Conservation (phyloP, 805 yeast genomes). For the Lipomyces kockii region DNA sequence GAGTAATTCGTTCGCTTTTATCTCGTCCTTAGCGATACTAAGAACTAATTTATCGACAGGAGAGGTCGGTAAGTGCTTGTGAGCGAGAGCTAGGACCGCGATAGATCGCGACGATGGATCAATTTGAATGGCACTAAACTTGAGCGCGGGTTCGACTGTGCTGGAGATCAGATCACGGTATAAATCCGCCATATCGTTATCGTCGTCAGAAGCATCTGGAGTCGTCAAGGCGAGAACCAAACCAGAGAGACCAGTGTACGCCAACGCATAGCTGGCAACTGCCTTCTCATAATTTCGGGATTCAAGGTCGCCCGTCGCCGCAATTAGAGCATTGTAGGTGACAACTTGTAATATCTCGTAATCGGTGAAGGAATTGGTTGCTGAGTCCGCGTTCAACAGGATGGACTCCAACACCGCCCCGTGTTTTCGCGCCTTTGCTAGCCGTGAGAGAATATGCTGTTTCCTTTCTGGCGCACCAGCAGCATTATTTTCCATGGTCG, state of each 20-base stretch:
- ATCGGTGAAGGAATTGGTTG: conserved; percentile 32
- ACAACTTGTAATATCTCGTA: conserved; percentile 37
- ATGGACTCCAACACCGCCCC: conserved; percentile 14
- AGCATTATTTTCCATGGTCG: conserved; percentile 36
- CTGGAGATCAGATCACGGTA: conserved; percentile 62
- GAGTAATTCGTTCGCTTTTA: conserved; percentile 16
- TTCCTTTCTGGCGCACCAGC: conserved; percentile 45
- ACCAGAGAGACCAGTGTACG: conserved; percentile 64
- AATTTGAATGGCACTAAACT: conserved; percentile 44
- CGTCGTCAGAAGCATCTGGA: conserved; percentile 23
- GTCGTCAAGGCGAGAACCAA: conserved; percentile 48
- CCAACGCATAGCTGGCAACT: conserved; percentile 58
- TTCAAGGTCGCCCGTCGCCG: conserved; percentile 57
- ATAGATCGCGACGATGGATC: conserved; percentile 42
- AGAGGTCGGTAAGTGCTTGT: conserved; percentile 49
- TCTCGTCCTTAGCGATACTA: conserved; percentile 42
- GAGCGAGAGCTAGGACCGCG: conserved; percentile 58
- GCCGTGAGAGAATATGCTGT: conserved; percentile 65
- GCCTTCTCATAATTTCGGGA: conserved; percentile 63
- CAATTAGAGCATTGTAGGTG: conserved; percentile 51
- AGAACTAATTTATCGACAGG: conserved; percentile 51
- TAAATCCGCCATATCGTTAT: conserved; percentile 43
- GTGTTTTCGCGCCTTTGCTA: conserved; percentile 61
- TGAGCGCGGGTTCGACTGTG: conserved; percentile 68
- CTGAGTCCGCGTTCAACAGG: conserved; percentile 10